phyloP scores from a whole-genome alignment of 176 grass and related monocot genomes.

The Tillandsia fasciculata region DNA sequence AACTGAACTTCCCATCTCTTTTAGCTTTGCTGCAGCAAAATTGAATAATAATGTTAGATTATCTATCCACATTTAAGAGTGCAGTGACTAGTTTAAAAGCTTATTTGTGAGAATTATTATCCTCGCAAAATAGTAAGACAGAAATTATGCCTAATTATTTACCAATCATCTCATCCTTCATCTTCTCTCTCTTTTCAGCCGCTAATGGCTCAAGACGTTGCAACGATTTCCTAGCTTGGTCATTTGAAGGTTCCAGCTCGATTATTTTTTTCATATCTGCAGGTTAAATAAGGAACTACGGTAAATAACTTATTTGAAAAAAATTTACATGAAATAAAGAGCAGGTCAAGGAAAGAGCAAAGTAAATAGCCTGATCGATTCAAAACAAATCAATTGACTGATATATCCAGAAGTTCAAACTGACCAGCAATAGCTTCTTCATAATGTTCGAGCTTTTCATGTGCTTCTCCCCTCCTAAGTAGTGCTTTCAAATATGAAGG shows the following conservation, averaged over 20 bases:
- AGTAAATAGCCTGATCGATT: neutral
- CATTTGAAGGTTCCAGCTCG: conserved; percentile 71
- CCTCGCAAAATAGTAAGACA: neutral
- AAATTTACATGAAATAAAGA: neutral
- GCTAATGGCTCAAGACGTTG: conserved; percentile 67
- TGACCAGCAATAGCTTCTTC: conserved; percentile 93
- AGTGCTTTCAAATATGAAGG: conserved; percentile 78
- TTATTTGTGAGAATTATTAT: neutral
- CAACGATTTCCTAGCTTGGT: conserved; percentile 66
- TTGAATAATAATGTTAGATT: neutral
- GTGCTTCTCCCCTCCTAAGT: conserved; percentile 79
- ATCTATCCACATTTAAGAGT: neutral
- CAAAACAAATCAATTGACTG: neutral
- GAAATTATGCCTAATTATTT: conserved; percentile 18
- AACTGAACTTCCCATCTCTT: conserved; percentile 77
- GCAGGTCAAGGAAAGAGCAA: conserved; percentile 8
- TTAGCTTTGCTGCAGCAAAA: conserved; percentile 49
- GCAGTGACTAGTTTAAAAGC: neutral
- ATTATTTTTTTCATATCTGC: conserved; percentile 86
- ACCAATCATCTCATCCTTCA: conserved; percentile 99
- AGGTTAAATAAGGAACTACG: neutral
- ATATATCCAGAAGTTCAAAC: conserved; percentile 1
- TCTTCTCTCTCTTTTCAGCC: conserved; percentile 85
- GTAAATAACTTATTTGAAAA: too few relatives aligned
- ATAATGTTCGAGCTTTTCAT: conserved; percentile 93